Evolutionary conservation across 345 rosid genomes (phyloP), one percentile per base, ranked within the genome.

Genomic region (Garcia nutans): DNA sequence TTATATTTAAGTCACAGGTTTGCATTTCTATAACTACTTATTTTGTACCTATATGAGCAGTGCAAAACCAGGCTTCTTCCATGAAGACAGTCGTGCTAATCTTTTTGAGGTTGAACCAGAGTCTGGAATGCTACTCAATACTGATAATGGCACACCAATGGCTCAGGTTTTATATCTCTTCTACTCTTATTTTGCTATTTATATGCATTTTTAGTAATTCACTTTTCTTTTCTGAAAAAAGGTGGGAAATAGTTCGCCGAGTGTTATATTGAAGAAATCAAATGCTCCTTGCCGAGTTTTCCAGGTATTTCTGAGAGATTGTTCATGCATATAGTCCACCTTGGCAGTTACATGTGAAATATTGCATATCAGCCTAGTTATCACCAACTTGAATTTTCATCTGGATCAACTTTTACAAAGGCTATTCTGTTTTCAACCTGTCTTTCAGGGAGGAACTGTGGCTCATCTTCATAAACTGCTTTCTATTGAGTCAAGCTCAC

Each of bases 41-140:
- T 15, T 12, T 68, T 63, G 22, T 64, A 57, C 19, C 6, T 20
- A 50, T 64, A 60, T 22, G 12, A 68, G 61, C 92, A 96, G 99
- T 77, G 96, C 96, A 24, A 96, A 96, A 83, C 99, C 99, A 31
- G 89, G 99, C 33, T 96, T 96, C 82, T 96, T 96, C 87, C 97
- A 88, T 78, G 99, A 96, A 65, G 94, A 87, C 60, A 90, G 88
- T 33, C 91, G 88, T 56, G 97, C 97, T 70, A 89, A 83, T 82
- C 88, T 96, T 74, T 96, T 93, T 83, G 97, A 93, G 89, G 98
- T 96, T 81, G 98, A 91, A 79, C 91, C 83, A 5, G 82, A 86
- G 70, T 84, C 92, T 65, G 99, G 97, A 74, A 92, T 93, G 99
- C 94, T 96, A 37, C 70, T 85, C 52, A 93, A 93, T 76, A 93